Base-by-base conservation (phyloP, 352 stramenopile genomes). In the Phytophthora capsici region DNA sequence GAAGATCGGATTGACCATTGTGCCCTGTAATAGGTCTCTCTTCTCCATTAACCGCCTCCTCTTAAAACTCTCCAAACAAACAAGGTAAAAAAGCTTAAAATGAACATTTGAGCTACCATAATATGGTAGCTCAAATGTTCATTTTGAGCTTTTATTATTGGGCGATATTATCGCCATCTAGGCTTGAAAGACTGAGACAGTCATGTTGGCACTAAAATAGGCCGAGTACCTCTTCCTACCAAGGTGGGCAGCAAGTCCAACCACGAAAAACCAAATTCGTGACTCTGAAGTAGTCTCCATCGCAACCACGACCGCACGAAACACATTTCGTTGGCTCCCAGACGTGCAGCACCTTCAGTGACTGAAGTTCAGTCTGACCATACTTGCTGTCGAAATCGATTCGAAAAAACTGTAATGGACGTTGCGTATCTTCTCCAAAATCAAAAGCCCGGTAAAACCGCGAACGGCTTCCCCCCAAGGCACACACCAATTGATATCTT, bases 171-270 rank as follows among this genome's bases (percentile, higher is more conserved):
- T n/a, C n/a, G n/a, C n/a, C n/a, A n/a, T n/a, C n/a, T n/a, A 28
- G 45, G 37, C 34, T 9, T 17, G 20, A 32, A 54, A 62, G 14
- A 62, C 37, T 16, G 17, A 20, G 14, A 13, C 13, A 2, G 32
- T 46, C 17, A 32, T 48, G n/a, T 62, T 26, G 4, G 13, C 26
- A 10, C 34, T 20, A 53, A 40, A 57, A 38, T 65, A 57, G 2
- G 19, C 14, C 19, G 57, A 57, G 36, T 23, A 66, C 30, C 48
- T 54, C 28, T 53, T 58, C 28, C 57, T 48, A n/a, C 57, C 48
- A 8, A 66, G 48, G 22, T 66, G 59, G 55, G 32, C 20, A 66
- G 23, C 30, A 66, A 16, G 41, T 78, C 70, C 26, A n/a, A n/a
- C n/a, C n/a, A n/a, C n/a, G n/a, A n/a, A n/a, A n/a, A n/a, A 37